Base-by-base conservation (phyloP, 345 rosid genomes). In the Ceriops zippeliana region DNA sequence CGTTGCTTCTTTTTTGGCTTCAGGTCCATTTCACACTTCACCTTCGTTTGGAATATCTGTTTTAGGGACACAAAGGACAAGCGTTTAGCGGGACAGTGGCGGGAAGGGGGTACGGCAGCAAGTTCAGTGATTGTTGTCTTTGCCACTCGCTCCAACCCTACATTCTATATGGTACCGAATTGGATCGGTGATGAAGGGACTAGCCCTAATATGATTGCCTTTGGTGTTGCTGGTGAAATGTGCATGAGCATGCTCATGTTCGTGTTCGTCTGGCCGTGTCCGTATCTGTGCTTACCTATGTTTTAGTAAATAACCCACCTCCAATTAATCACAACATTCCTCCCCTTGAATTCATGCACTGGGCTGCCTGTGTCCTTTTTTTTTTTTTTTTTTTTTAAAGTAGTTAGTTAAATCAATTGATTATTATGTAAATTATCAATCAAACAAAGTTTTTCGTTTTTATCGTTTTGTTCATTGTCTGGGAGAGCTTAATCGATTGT, bases 11-110 rank as follows among this genome's bases (percentile, higher is more conserved):
- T 7, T 78, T 13, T 19, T 62, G 27, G 42, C 65, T 5, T 52
- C 17, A 28, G 58, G 56, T 35, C 7, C 68, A 6, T 24, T 61
- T 10, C 9, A 64, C 37, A 16, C 73, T 21, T 10, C 70, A 30
- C 69, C 66, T 31, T 70, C 66, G 58, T 87, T 87, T 66, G 78
- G 82, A 16, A 66, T 87, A n/a, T 78, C 84, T 35, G 79, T 87
- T 16, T 69, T 83, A 17, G 89, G 82, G 9, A 56, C 71, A 5
- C 89, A 80, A 80, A 28, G 86, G 87, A 28, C 85, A 83, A 59
- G 75, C 82, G 28, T 77, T 85, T 5, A 87, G 91, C 8, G 91
- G 91, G 5, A 71, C 76, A 2, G 82, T 87, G 1, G 86, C 74
- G 0, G 91, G 89, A 87, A 2, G 79, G 73, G 56, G 69, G 85